Conservation (phyloP, 2,329 filamentous ascomycete species). For the Penicillium paneum region DNA sequence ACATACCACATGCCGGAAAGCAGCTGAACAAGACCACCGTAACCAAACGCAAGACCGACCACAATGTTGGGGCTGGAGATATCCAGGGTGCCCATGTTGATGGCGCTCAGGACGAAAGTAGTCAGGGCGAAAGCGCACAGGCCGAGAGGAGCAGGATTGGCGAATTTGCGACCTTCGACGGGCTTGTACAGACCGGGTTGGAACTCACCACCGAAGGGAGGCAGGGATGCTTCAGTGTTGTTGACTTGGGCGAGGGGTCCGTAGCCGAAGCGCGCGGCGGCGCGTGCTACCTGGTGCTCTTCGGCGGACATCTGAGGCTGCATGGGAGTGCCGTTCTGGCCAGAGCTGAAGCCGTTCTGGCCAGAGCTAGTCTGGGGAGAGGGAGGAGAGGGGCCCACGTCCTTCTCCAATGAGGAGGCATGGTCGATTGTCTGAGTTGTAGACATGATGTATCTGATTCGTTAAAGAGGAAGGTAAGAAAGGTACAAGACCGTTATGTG, state of each 20-base stretch:
- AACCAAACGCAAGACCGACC: constrained; percentile 67
- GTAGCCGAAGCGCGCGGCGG: constrained; percentile 49
- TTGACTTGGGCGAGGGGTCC: constrained; percentile 52
- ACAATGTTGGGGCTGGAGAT: constrained; percentile 64
- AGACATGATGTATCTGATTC: constrained; percentile 26
- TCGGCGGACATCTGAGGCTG: constrained; percentile 42
- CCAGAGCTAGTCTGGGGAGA: constrained; percentile 5
- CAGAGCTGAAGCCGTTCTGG: background rate
- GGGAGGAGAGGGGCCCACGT: constrained; percentile 15
- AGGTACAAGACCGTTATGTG: background rate
- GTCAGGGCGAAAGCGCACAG: constrained; percentile 77
- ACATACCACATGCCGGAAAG: constrained; percentile 81
- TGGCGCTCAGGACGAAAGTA: constrained; percentile 71
- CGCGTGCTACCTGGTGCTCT: constrained; percentile 44
- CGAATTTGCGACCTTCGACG: constrained; percentile 66
- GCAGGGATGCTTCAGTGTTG: constrained; percentile 47
- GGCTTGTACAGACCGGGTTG: constrained; percentile 67
- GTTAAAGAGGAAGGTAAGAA: background rate
- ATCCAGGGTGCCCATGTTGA: constrained; percentile 66
- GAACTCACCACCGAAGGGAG: constrained; percentile 69
- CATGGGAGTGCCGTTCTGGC: constrained; percentile 7
- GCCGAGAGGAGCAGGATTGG: constrained; percentile 74
- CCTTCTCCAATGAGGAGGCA: constrained; percentile 30
- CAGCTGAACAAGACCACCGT: constrained; percentile 75
- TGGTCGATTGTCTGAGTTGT: constrained; percentile 21